Evolutionary conservation across 2,329 filamentous ascomycete species (phyloP), one percentile per base, ranked within the genome.

Genomic region (Penicillium sp.): DNA sequence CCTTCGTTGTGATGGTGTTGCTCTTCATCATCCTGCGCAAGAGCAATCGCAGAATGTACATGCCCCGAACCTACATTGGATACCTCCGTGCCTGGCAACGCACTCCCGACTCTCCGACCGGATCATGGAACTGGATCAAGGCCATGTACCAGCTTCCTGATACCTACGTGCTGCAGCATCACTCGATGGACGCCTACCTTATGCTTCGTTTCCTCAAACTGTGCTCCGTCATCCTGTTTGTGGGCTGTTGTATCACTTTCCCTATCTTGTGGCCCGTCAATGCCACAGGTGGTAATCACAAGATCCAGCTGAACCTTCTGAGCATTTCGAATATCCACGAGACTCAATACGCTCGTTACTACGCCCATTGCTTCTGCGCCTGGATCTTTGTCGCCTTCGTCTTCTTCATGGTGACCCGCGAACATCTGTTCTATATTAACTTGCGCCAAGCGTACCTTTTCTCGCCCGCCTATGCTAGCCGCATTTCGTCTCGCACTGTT

Each of bases 401-500:
- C 61, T 88, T 97, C 73, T 94, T 90, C 75, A 87, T 90, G 68
- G 85, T 97, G 60, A 88, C 91, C 53, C 84, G 93, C 55, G 93
- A 97, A 74, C 87, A 85, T 69, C 88, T 97, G 65, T 96, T 88
- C 81, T 96, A 90, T 75, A 88, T 97, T 78, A 96, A 95, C 68
- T 77, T 97, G 49, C 89, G 92, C 60, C 93, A 97, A 75, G 93
- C 93, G 0, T 97, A 95, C 75, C 84, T 95, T 38, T 83, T 95
- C 53, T 92, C 91, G 11, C 91, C 91, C 11, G 80, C 89, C 45
- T 95, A 95, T 71, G 84, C 91, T 50, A 88, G 87, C 67, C 89
- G 92, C 55, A 86, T 97, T 43, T 97, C 93, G 2, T 93, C 92
- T 2, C 86, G 91, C 51, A 97, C 92, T 1, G 89, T 97, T 1